These are phyloP conservation scores for Gentiana macrophylla DNA, from an alignment of 257 asterid species.

Conservation along the genomic window DNA sequence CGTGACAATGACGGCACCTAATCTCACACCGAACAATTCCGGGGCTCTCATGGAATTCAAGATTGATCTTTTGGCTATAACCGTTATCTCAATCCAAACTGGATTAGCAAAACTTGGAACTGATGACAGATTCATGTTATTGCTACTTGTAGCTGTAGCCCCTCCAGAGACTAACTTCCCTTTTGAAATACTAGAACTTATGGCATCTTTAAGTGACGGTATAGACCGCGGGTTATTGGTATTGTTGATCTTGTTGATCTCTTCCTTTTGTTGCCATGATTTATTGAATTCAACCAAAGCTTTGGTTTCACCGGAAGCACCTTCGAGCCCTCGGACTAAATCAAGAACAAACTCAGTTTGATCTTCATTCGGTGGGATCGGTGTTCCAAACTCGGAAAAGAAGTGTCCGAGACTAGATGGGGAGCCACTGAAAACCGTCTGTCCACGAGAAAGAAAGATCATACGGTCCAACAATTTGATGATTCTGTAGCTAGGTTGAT, in stretches of 20 bases:
- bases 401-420: conserved; percentile 14
- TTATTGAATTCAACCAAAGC: conserved; percentile 23
- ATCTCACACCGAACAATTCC: conserved; percentile 28
- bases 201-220: conserved; percentile 29
- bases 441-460: conserved; percentile 31
- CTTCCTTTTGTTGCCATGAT: conserved; percentile 14
- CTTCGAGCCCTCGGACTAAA: conserved; percentile 27
- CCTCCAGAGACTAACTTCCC: conserved; percentile 33
- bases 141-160: not conserved
- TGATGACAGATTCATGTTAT: conserved; percentile 12
- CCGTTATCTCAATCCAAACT: conserved; percentile 31
- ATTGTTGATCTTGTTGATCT: not conserved
- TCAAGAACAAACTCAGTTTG: conserved; percentile 30
- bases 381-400: conserved; percentile 25
- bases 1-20: conserved; percentile 33
- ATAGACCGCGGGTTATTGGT: not conserved
- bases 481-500: conserved; percentile 39
- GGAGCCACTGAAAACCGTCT: conserved; percentile 24
- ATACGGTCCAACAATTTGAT: conserved; percentile 22
- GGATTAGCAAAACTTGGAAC: conserved; percentile 39
- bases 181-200: conserved; percentile 25
- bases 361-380: conserved; percentile 29
- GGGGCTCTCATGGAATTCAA: conserved; percentile 32
- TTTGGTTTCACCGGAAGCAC: conserved; percentile 15
- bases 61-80: conserved; percentile 34